Base-by-base conservation (phyloP, 345 rosid species). In the Gossypium turneri region DNA sequence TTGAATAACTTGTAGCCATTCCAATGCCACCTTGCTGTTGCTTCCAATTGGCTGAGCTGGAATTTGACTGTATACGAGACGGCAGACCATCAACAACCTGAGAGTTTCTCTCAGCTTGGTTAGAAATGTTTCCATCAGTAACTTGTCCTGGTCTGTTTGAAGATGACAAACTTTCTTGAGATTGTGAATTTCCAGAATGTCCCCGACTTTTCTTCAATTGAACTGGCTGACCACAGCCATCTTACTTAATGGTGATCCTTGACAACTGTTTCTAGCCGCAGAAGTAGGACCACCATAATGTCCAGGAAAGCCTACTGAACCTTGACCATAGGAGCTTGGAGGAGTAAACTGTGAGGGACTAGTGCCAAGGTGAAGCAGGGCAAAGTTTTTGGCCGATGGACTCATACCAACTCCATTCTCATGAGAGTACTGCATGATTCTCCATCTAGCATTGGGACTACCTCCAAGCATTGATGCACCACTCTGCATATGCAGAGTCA, bases 331-430 rank as follows among this genome's bases (percentile, higher is more conserved):
- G 59, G 94, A 82, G 83, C 80, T 86, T 59, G 97, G 97, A 63
- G 99, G 98, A 69, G 98, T 93, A 73, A 91, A 96, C 34, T 96
- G 99, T 1, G 97, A 96, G 10, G 98, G 98, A 84, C 99, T 96
- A 51, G 93, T 90, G 72, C 98, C 99, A 20, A 92, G 95, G 61
- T 97, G 94, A 17, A 93, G 88, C 66, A 98, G 88, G 15, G 94
- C 97, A 77, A 90, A 90, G 86, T 82, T 93, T 83, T 94, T 94
- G 53, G 93, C 91, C 5, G 98, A 93, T 45, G 98, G 97, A 85
- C 95, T 92, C 80, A 89, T 51, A 63, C 98, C 98, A 78, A 93
- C 89, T 76, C 95, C 90, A 75, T 85, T 88, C 79, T 91, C 97
- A 83, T 90, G 97, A 25, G 89, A 81, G 75, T 89, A 88, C 65